Conservation (phyloP, 2,329 filamentous ascomycete species). For the Bimuria novae-zelandiae region DNA sequence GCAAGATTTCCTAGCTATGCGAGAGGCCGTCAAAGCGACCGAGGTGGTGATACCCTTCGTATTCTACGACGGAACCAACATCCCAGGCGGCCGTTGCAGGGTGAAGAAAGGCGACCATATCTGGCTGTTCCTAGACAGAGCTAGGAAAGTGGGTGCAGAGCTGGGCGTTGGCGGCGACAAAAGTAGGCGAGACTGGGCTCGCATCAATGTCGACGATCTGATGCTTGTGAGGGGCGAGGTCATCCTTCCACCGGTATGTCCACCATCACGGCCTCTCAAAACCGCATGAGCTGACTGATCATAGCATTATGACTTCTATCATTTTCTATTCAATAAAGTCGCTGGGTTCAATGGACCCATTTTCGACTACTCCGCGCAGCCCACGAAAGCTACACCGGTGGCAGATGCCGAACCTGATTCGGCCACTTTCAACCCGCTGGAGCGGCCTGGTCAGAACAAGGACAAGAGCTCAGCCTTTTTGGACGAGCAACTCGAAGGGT, state of each 20-base stretch:
- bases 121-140: constrained; percentile 92
- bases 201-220: constrained; percentile 92
- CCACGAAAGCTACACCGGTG: constrained; percentile 49
- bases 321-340: constrained; percentile 90
- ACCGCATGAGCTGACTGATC: too few relatives aligned
- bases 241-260: constrained; percentile 85
- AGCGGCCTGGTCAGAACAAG: constrained; percentile 42
- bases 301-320: constrained; percentile 96
- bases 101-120: constrained; percentile 92
- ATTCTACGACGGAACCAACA: constrained; percentile 93
- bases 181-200: constrained; percentile 81
- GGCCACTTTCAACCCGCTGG: constrained; percentile 48
- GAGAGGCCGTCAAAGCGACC: constrained; percentile 84
- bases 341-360: constrained; percentile 73
- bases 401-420: constrained; percentile 22
- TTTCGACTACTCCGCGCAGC: constrained; percentile 72
- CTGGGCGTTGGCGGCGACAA: constrained; percentile 72
- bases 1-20: constrained; percentile 79
- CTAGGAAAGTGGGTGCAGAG: constrained; percentile 86
- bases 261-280: too few relatives aligned
- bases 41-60: constrained; percentile 93
- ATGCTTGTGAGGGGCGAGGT: constrained; percentile 89
- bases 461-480: constrained; percentile 42
- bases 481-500: constrained; percentile 69
- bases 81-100: constrained; percentile 79